Evolutionary conservation across 306 rosid species (phyloP).

Genomic region (Quercus berberidifolia): DNA sequence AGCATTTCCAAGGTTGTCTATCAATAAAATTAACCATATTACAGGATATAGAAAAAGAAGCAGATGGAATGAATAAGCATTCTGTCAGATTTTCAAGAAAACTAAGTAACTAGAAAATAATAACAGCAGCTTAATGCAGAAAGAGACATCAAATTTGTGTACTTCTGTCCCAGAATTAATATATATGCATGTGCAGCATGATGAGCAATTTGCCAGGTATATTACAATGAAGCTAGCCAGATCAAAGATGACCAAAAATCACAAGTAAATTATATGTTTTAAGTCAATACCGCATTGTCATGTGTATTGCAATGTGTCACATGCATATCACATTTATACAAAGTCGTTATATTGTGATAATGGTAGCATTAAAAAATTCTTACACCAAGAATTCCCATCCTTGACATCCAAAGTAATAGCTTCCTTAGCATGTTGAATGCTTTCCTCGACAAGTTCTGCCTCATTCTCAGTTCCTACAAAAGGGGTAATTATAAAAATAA

Average conservation of each 20-base stretch:
- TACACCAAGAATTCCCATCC: constrained; percentile 97
- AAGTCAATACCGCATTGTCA: not conserved
- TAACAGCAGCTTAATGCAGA: not conserved
- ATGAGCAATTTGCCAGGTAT: not conserved
- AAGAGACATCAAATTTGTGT: not conserved
- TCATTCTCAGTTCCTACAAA: constrained; percentile 72
- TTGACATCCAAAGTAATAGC: constrained; percentile 90
- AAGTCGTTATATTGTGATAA: not conserved
- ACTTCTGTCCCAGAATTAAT: not conserved
- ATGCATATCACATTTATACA: not conserved
- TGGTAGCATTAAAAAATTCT: constrained; percentile 24
- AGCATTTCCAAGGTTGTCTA: constrained; percentile 97
- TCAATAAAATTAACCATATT: constrained; percentile 20
- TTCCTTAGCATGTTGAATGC: constrained; percentile 90
- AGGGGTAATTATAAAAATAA: constrained; percentile 5
- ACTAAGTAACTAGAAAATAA: not conserved
- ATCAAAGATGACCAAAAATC: constrained; percentile 1
- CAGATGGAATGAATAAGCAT: not conserved
- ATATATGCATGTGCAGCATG: not conserved
- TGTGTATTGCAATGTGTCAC: not conserved
- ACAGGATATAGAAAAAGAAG: constrained; percentile 1
- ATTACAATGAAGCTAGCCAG: not conserved
- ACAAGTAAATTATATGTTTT: not conserved
- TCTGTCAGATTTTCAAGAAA: not conserved
- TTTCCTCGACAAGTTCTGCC: constrained; percentile 86